Evolutionary conservation across 805 yeast species (phyloP), one percentile per base, ranked within the genome.

Genomic region (Yarrowia hollandica): DNA sequence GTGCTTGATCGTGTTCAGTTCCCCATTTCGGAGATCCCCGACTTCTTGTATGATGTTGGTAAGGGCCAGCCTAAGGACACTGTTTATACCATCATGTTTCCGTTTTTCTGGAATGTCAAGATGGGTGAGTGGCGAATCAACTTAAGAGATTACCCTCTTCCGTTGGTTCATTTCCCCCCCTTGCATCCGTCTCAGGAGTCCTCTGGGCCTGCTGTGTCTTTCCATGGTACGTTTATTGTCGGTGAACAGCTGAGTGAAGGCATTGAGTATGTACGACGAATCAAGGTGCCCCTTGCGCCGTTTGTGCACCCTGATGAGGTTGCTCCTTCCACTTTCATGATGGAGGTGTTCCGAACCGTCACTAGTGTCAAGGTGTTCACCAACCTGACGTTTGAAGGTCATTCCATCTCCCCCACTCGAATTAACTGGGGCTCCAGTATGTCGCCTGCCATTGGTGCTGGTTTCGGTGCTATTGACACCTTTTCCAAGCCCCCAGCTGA

Each of bases 401-500:
- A 77, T 56, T 79, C 94, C 0, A 73, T 74, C 11, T 68, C 69
- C 3, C 83, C 91, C 0, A 82, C 91, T 0, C 74, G 86, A 26
- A 81, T 88, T 33, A 81, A 87, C 0, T 90, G 96, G 96, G 94
- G 96, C 31, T 83, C 83, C 28, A 86, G 92, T 0, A 85, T 86
- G 64, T 89, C 86, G 64, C 90, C 96, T 15, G 91, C 90, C 0
- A 79, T 91, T 26, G 90, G 89, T 64, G 91, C 89, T 64, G 77
- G 85, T 1, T 86, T 88, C 83, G 74, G 83, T 59, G 85, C 82
- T 60, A 79, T 91, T 61, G 96, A 90, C 65, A 83, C 85, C 42
- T 88, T 91, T 68, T 83, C 95, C 0, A 91, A 92, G 69, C 96
- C 96, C 0, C 96, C 95, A 0, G 73, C 87, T 14, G 98, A 91